These are phyloP conservation scores for Psidium guajava DNA, from an alignment of 345 rosid species.

Conservation along the genomic window DNA sequence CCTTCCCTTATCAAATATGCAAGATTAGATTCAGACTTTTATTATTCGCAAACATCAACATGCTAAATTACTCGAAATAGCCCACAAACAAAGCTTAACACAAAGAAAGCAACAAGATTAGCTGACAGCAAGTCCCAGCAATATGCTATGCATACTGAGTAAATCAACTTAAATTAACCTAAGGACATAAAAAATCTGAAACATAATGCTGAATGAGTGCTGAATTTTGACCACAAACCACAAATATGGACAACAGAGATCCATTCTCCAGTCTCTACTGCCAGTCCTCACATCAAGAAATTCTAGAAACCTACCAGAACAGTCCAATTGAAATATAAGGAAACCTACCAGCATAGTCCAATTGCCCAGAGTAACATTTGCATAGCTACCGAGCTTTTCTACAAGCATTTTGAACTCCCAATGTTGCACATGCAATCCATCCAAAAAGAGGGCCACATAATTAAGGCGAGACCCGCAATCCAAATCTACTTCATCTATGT, in stretches of 20 bases:
- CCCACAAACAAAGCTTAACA: no score
- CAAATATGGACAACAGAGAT: neutral
- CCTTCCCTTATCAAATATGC: no score
- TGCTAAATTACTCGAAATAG: no score
- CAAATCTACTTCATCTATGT: neutral
- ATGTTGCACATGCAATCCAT: no score
- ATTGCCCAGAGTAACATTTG: neutral
- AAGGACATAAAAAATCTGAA: no score
- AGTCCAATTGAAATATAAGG: no score
- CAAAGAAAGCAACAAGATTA: neutral
- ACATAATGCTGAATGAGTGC: no score
- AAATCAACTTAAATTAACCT: no score
- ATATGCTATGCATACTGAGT: no score
- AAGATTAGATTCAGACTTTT: no score
- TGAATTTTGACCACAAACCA: no score
- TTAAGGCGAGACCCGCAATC: neutral
- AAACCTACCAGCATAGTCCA: neutral
- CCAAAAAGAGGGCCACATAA: neutral
- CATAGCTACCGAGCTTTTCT: neutral
- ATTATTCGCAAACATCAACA: no score
- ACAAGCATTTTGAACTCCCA: neutral
- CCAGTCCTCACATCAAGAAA: neutral
- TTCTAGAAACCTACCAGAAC: neutral
- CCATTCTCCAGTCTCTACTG: neutral
- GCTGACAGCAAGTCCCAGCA: neutral